Evolutionary conservation across 345 rosid genomes (phyloP).

Genomic region (Hypericum perforatum): DNA sequence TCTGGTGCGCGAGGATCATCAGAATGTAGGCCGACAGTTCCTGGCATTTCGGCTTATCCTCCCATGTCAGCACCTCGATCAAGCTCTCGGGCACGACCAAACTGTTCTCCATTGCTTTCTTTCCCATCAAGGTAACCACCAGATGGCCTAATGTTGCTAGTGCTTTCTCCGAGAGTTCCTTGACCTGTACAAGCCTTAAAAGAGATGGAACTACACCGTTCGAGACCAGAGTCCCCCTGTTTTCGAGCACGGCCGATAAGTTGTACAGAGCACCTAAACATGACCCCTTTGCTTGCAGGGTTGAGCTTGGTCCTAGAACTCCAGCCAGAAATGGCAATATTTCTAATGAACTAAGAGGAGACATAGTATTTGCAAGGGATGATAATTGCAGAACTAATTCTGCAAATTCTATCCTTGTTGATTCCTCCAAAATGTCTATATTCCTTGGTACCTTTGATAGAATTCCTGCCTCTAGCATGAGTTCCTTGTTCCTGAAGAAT

Average conservation of each 20-base stretch:
- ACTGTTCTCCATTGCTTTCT: constrained; percentile 56
- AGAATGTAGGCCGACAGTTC: constrained; percentile 65
- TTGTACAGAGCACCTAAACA: constrained; percentile 51
- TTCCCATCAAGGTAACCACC: constrained; percentile 70
- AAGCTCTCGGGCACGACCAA: constrained; percentile 42
- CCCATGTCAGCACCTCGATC: constrained; percentile 84
- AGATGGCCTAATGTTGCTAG: constrained; percentile 66
- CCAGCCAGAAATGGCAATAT: constrained; percentile 43
- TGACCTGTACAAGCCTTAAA: constrained; percentile 31
- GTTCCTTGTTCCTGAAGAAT: constrained; percentile 65
- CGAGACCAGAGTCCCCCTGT: constrained; percentile 43
- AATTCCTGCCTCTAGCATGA: constrained; percentile 74
- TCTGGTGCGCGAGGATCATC: constrained; percentile 84
- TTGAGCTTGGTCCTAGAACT: constrained; percentile 39
- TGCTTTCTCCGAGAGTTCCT: constrained; percentile 53
- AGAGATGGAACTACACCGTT: constrained; percentile 45
- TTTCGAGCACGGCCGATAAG: constrained; percentile 53
- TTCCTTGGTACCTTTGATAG: constrained; percentile 53
- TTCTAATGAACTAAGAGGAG: constrained; percentile 35
- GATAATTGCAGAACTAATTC: constrained; percentile 57
- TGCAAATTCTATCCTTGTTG: constrained; percentile 41
- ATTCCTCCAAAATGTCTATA: constrained; percentile 33
- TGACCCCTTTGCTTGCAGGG: constrained; percentile 38
- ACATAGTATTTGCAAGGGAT: constrained; percentile 37
- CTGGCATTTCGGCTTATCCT: constrained; percentile 73